Conservation (phyloP, 176 grass and related monocot species). For the Eleusine indica region DNA sequence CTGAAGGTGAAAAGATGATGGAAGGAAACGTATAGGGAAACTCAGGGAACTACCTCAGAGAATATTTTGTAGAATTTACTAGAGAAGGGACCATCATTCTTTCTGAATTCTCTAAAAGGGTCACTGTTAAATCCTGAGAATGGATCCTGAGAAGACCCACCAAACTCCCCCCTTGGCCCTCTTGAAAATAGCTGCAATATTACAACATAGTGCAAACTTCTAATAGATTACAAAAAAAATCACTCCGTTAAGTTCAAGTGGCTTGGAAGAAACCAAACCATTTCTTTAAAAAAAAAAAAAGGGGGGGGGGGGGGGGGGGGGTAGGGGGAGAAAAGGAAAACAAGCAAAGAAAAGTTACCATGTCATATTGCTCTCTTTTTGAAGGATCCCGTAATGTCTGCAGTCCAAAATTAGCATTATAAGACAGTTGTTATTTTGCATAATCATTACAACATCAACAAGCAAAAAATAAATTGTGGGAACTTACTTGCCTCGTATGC, state of each 20-base stretch:
- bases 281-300: neutral
- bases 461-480: constrained; percentile 16
- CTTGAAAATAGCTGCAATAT: constrained; percentile 62
- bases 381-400: constrained; percentile 86
- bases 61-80: constrained; percentile 92
- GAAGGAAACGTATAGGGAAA: constrained; percentile 10
- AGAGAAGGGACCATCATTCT: constrained; percentile 58
- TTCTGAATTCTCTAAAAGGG: constrained; percentile 79
- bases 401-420: constrained; percentile 37
- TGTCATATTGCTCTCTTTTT: constrained; percentile 79
- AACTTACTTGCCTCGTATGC: constrained; percentile 87
- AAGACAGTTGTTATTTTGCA: constrained; percentile 32
- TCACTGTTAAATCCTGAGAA: constrained; percentile 71
- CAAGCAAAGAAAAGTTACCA: constrained; percentile 49
- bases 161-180: constrained; percentile 54
- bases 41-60: constrained; percentile 66
- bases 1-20: constrained; percentile 2
- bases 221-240: constrained; percentile 33
- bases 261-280: constrained; percentile 14
- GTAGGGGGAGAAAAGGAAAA: neutral
- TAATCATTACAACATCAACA: constrained; percentile 33
- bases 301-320: too few species aligned
- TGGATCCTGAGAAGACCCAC: constrained; percentile 64
- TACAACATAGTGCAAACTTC: constrained; percentile 38
- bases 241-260: constrained; percentile 2